Base-by-base conservation (phyloP, 352 stramenopile genomes). In the Pythium scleroteichum region DNA sequence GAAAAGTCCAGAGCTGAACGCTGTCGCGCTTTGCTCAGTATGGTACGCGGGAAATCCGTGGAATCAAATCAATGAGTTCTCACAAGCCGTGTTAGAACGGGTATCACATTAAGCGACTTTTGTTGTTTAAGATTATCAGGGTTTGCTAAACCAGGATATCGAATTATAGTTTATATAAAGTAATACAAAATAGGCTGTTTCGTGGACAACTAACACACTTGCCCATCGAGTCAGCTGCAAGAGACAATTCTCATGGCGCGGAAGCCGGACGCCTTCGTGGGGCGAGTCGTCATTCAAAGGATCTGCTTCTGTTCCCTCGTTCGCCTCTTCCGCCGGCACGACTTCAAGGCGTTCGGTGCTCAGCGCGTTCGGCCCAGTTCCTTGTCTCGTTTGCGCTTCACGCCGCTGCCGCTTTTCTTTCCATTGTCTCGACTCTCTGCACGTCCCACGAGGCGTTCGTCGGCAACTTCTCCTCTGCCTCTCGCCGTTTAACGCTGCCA, bases 381-480 rank as follows among this genome's bases (percentile, higher is more conserved):
- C 47, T 41, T n/a, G 13, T 14, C 27, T 35, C 29, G 29, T 35
- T 35, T 35, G 29, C 29, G 5, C 29, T 35, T 35, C 5, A 35
- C 29, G 29, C 29, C 10, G 29, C 29, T 35, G 5, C 29, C 29
- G 5, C 29, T 35, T 17, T 44, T 54, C 29, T 42, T 54, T 42
- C 47, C 47, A 27, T 54, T 54, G 27, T 41, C 47, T 54, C 27
- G 47, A 41, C 20, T 38, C 46, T 52, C 29, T 10, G 5, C 29
- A 35, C 29, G 29, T 35, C 29, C 29, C 29, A 35, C 29, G 29
- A 5, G 10, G 10, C 29, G 29, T 35, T 35, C 29, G 29, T 35
- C 29, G 5, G 29, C 10, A 10, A 10, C 5, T 10, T 10, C 5
- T 10, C 29, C 29, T 35, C 29, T 35, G n/a, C n/a, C 29, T 35